Base-by-base conservation (phyloP, 2,329 filamentous ascomycete genomes). In the Cladophialophora immunda region DNA sequence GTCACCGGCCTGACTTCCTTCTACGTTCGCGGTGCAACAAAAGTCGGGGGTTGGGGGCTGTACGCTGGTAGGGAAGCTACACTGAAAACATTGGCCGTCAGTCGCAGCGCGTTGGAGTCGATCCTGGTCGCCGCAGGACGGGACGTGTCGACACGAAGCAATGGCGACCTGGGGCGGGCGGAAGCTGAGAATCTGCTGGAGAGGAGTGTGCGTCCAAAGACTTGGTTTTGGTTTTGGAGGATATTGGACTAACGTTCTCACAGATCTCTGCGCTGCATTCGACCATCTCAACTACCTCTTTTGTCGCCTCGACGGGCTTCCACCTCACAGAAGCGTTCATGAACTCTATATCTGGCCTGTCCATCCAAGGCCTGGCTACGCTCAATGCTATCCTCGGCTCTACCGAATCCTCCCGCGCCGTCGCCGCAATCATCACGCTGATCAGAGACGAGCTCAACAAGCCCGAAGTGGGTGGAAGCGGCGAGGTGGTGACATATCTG, bases 361-460 rank as follows among this genome's bases (percentile, higher is more conserved):
- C 81, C 0, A 80, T 82, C 64, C 78, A 79, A 41, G 76, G 82
- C 7, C 66, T 83, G 19, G 80, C 80, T 45, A 81, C 79, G 0
- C 75, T 83, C 11, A 81, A 83, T 73, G 80, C 81, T 2, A 79
- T 82, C 29, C 75, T 83, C 36, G 81, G 81, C 11, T 82, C 80
- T n/a, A 82, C 81, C 1, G 81, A 83, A 70, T 81, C 81, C 1
- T 83, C 81, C 4, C 77, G 81, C 41, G 81, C 81, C 2, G 82
- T 83, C 66, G 81, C 81, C 1, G 79, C 81, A 1, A 82, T 83
- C 30, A 79, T 83, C 61, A 82, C 80, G 4, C 75, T 83, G 34
- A 81, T 83, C 65, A 76, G 79, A 55, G 78, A 77, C 64, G 81
- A 83, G 68, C 80, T 82, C 36, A 75, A 78, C 38, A 78, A 77